phyloP scores from a whole-genome alignment of 225 moss, liverwort and hornwort genomes.

The Bryoerythrophyllum caledonicum region DNA sequence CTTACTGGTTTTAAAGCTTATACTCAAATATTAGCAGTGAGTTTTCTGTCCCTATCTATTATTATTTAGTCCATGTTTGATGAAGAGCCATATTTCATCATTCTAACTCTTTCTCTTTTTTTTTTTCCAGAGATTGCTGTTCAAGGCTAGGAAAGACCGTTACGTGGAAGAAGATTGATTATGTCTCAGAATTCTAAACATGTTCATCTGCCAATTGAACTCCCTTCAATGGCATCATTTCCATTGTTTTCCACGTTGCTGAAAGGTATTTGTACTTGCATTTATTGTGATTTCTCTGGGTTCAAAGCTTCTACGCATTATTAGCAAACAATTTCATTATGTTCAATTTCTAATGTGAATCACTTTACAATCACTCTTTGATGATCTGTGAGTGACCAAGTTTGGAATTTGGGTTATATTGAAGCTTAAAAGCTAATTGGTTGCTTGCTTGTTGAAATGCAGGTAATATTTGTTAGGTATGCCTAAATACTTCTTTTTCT shows the following conservation, averaged over 20 bases:
- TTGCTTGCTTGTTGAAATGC: slow-evolving; percentile 15
- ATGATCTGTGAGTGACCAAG: neutral
- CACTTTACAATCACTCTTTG: neutral
- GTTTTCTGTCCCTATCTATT: slow-evolving; percentile 17
- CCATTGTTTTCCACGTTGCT: neutral
- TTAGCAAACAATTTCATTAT: neutral
- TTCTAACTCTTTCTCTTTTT: neutral
- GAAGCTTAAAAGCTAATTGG: neutral
- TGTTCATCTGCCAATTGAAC: slow-evolving; percentile 12
- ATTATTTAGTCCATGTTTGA: neutral
- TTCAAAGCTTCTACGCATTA: too few species aligned
- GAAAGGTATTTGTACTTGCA: slow-evolving; percentile 21
- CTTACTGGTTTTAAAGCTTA: slow-evolving; percentile 93
- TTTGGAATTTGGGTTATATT: neutral
- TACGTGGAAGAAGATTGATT: slow-evolving; percentile 82
- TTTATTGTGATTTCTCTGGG: neutral
- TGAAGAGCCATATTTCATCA: neutral
- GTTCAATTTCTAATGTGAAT: neutral
- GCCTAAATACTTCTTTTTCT: neutral
- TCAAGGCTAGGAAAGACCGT: slow-evolving; percentile 92
- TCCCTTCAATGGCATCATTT: slow-evolving; percentile 9
- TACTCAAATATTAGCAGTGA: slow-evolving; percentile 90
- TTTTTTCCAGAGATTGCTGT: slow-evolving; percentile 76
- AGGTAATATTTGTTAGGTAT: slow-evolving; percentile 25
- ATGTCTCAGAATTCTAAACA: neutral